These are phyloP conservation scores for Euphrasia confusa DNA, from an alignment of 257 asterid genomes.

Conservation along the genomic window DNA sequence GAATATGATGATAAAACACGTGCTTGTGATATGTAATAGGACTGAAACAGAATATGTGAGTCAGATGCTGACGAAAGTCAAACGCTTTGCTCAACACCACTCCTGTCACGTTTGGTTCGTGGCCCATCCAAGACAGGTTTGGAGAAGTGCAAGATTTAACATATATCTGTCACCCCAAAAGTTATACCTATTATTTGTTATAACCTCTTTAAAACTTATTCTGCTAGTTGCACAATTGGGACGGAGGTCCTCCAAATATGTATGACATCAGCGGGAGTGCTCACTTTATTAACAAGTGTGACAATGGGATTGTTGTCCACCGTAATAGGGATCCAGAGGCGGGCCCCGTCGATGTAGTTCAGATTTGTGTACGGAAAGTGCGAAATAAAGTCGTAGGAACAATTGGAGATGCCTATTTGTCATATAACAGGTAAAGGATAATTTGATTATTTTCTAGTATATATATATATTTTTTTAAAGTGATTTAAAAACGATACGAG, in stretches of 20 bases:
- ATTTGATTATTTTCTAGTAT: not conserved
- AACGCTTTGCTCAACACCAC: constrained; percentile 96
- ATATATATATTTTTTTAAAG: not conserved
- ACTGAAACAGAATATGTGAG: constrained; percentile 97
- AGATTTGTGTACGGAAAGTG: constrained; percentile 92
- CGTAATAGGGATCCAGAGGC: constrained; percentile 84
- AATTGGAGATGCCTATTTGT: constrained; percentile 74
- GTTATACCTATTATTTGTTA: not conserved
- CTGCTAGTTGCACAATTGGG: constrained; percentile 78
- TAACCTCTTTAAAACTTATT: constrained; percentile 24
- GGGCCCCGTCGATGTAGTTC: constrained; percentile 74
- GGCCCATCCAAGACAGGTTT: constrained; percentile 98
- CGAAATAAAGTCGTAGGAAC: constrained; percentile 91
- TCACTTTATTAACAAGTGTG: constrained; percentile 95
- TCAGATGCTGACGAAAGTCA: constrained; percentile 88
- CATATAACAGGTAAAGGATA: constrained; percentile 54
- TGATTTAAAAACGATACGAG: not conserved
- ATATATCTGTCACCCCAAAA: not conserved
- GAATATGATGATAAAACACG: not conserved
- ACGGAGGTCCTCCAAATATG: constrained; percentile 78
- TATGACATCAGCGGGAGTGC: constrained; percentile 99
- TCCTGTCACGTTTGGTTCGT: constrained; percentile 98
- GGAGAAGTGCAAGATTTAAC: constrained; percentile 1
- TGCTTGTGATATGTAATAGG: constrained; percentile 38
- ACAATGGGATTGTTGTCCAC: constrained; percentile 89